Evolutionary conservation across 345 rosid genomes (phyloP).

Genomic region (Bruguiera sexangula): DNA sequence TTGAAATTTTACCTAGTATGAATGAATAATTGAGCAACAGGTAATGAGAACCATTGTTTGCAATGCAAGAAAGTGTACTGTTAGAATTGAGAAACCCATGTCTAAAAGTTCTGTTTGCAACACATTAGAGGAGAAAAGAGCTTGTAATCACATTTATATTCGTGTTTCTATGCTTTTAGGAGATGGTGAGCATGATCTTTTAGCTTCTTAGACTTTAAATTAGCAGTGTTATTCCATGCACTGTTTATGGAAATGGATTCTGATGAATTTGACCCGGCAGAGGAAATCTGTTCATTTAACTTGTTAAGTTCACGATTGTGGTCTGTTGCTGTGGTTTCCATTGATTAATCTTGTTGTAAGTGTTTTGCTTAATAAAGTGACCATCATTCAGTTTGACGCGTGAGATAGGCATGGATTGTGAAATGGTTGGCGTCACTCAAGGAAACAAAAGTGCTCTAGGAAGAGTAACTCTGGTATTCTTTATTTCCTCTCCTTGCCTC

Average conservation of each 20-base stretch:
- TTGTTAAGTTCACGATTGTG: not conserved
- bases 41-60: not conserved
- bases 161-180: too few species aligned
- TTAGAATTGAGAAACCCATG: too few species aligned
- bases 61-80: too few species aligned
- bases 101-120: too few species aligned
- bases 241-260: too few species aligned
- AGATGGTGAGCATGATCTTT: too few species aligned
- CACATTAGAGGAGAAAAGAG: too few species aligned
- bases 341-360: constrained; percentile 1
- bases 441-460: constrained; percentile 96
- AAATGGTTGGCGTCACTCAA: constrained; percentile 93
- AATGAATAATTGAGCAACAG: not conserved
- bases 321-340: not conserved
- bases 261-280: too few species aligned
- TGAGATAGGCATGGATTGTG: constrained; percentile 91
- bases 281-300: not conserved
- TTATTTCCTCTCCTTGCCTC: constrained; percentile 5
- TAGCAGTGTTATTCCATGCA: too few species aligned
- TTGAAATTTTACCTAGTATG: not conserved
- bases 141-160: too few species aligned
- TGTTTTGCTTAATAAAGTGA: constrained; percentile 17
- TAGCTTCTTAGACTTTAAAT: too few species aligned
- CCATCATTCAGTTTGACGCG: constrained; percentile 64
- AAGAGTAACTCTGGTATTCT: constrained; percentile 74